Percentiles rank a stretch among this genome's conserved stretches.
These are phyloP conservation scores for Pulveroboletus frians DNA, from an alignment of 768 basidiomycete species.

Conservation along the genomic window DNA sequence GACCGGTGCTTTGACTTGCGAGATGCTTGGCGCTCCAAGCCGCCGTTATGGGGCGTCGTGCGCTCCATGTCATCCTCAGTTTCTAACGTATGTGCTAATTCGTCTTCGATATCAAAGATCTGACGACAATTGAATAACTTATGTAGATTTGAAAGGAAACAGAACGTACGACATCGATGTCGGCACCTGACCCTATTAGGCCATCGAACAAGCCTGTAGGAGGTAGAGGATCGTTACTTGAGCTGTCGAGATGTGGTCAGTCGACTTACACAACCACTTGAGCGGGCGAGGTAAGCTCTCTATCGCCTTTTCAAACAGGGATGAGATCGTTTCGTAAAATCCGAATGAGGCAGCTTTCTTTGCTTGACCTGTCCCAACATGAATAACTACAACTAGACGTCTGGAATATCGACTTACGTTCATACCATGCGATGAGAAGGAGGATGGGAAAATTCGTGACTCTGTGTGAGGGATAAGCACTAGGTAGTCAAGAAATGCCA, in stretches of 20 bases:
- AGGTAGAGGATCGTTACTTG: background rate
- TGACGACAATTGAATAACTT: constrained; percentile 23
- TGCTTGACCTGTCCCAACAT: constrained; percentile 43
- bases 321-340: constrained; percentile 68
- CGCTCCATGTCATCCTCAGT: constrained; percentile 8
- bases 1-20: constrained; percentile 32
- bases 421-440: constrained; percentile 75
- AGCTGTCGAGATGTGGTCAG: background rate
- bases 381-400: background rate
- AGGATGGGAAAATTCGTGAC: constrained; percentile 82
- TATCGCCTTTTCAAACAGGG: constrained; percentile 61
- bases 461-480: constrained; percentile 32
- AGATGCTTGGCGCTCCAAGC: constrained; percentile 29
- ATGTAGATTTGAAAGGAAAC: background rate
- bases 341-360: constrained; percentile 59
- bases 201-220: constrained; percentile 74
- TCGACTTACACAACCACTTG: constrained; percentile 64
- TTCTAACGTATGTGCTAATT: constrained; percentile 24
- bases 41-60: constrained; percentile 2
- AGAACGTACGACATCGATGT: constrained; percentile 64
- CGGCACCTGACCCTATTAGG: constrained; percentile 61
- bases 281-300: constrained; percentile 74
- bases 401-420: constrained; percentile 39
- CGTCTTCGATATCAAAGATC: constrained; percentile 79
- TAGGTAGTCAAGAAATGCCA: background rate